These are phyloP conservation scores for Tulasnella calospora DNA, from an alignment of 768 basidiomycete genomes.

Conservation along the genomic window DNA sequence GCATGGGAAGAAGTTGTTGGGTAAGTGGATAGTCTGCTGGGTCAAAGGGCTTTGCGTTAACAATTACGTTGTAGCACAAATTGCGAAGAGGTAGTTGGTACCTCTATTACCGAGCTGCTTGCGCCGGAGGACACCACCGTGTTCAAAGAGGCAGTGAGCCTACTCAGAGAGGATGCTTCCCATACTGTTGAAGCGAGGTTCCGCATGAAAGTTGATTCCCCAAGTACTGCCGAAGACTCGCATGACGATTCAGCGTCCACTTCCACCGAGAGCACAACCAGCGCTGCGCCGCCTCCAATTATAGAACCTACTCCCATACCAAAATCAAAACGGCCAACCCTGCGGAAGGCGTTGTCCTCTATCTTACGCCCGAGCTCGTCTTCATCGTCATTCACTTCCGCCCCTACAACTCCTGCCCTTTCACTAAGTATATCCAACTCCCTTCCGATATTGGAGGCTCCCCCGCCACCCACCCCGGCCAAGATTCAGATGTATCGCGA, in stretches of 20 bases:
- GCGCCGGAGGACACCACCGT: conserved; percentile 73
- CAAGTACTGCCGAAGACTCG: conserved; percentile 47
- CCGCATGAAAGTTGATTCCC: conserved; percentile 63
- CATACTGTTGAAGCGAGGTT: conserved; percentile 92
- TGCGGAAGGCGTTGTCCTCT: conserved; percentile 30
- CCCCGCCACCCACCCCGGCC: conserved; percentile 28
- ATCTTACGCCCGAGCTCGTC: conserved; percentile 26
- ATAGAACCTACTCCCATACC: not conserved
- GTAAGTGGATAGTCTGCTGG: conserved; percentile 45
- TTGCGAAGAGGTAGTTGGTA: conserved; percentile 69
- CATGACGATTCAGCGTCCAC: conserved; percentile 36
- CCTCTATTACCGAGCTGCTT: conserved; percentile 75
- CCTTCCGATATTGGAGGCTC: not conserved
- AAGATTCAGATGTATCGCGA: conserved; percentile 50
- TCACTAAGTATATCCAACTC: conserved; percentile 10
- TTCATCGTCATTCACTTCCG: not conserved
- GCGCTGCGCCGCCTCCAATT: conserved; percentile 14
- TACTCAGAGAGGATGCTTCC: conserved; percentile 83
- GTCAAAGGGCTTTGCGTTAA: conserved; percentile 27
- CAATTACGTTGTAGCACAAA: conserved; percentile 54
- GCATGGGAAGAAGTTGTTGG: conserved; percentile 91
- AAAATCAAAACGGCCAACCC: conserved; percentile 5
- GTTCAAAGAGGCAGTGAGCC: conserved; percentile 80
- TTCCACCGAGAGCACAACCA: conserved; percentile 25
- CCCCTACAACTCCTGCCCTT: conserved; percentile 24